A percentile compares a stretch with the other conserved stretches of the same genome.
Conservation (phyloP, 495 filamentous ascomycete genomes). For the Parachaetomium inaequale region DNA sequence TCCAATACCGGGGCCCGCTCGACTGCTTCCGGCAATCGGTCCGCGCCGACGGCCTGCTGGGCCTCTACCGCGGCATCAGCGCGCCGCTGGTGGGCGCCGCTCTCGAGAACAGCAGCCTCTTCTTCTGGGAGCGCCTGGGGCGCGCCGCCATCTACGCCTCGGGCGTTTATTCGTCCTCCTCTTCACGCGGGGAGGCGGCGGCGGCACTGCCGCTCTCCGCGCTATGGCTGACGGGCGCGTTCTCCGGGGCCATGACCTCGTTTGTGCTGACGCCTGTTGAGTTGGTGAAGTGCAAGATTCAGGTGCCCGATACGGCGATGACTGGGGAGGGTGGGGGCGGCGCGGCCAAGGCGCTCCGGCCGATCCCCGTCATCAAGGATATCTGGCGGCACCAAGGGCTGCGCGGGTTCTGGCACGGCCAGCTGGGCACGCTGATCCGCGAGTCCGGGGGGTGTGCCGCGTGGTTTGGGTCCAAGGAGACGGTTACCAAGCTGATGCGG, state of each 20-base stretch:
- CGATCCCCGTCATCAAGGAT: slow-evolving; percentile 61
- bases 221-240: slow-evolving; percentile 71
- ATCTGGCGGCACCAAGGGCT: slow-evolving; percentile 79
- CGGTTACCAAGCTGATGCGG: slow-evolving; percentile 62
- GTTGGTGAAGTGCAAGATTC: slow-evolving; percentile 97
- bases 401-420: slow-evolving; percentile 89
- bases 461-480: slow-evolving; percentile 96
- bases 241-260: slow-evolving; percentile 85
- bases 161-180: no score
- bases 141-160: slow-evolving; percentile 55
- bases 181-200: slow-evolving; percentile 45
- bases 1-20: slow-evolving; percentile 79
- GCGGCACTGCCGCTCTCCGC: slow-evolving; percentile 69
- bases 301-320: slow-evolving; percentile 58
- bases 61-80: slow-evolving; percentile 89
- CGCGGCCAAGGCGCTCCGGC: slow-evolving; percentile 23
- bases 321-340: slow-evolving; percentile 28
- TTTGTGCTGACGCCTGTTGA: slow-evolving; percentile 92
- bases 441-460: slow-evolving; percentile 91
- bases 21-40: slow-evolving; percentile 92
- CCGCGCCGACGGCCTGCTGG: slow-evolving; percentile 66
- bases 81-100: slow-evolving; percentile 90
- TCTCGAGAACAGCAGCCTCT: slow-evolving; percentile 87
- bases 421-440: slow-evolving; percentile 86
- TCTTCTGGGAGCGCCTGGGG: slow-evolving; percentile 78